Conservation (phyloP, 208 protist genomes). For the Leishmania braziliensis region DNA sequence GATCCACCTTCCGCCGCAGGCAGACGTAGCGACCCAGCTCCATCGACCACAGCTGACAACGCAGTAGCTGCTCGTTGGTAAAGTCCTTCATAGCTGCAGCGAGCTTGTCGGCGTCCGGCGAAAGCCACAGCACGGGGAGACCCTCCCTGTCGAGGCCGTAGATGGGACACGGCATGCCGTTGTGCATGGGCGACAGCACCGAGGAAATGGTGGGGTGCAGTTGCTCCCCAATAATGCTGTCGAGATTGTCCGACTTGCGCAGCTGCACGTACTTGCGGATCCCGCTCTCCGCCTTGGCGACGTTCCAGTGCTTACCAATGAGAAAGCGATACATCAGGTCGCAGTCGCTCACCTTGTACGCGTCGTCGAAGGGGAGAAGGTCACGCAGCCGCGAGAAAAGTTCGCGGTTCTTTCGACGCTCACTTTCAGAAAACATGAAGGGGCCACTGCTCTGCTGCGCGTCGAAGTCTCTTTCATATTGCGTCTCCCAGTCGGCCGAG, state of each 20-base stretch:
- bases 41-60: constrained; percentile 63
- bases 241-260: constrained; percentile 45
- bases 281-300: constrained; percentile 36
- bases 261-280: constrained; percentile 57
- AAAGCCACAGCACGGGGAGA: constrained; percentile 69
- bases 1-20: constrained; percentile 43
- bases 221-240: constrained; percentile 57
- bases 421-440: constrained; percentile 44
- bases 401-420: constrained; percentile 67
- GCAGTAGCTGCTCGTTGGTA: constrained; percentile 42
- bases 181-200: constrained; percentile 32
- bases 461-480: constrained; percentile 49
- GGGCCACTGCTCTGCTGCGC: constrained; percentile 46
- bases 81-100: constrained; percentile 44
- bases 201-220: constrained; percentile 37
- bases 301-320: constrained; percentile 66
- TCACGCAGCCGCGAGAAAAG: constrained; percentile 38
- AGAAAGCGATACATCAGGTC: constrained; percentile 86
- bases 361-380: constrained; percentile 70
- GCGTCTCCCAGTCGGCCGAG: constrained; percentile 26
- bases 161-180: constrained; percentile 31
- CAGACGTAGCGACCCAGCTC: constrained; percentile 61
- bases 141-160: constrained; percentile 72
- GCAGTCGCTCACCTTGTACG: constrained; percentile 72
- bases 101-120: constrained; percentile 56